Conservation (phyloP, 805 yeast species). For the Wickerhamomyces bovis region DNA sequence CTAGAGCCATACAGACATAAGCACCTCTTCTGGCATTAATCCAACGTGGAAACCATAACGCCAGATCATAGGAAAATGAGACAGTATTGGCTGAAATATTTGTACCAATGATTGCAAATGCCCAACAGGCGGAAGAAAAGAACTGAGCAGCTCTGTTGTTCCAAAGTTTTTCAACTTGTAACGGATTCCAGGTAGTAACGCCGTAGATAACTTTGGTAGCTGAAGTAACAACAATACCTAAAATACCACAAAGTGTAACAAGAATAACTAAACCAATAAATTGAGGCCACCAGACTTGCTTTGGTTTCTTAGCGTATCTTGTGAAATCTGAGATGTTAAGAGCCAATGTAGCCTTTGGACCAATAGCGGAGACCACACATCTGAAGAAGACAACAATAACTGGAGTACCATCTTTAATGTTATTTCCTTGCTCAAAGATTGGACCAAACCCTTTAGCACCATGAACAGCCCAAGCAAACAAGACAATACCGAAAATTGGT, state of each 20-base stretch:
- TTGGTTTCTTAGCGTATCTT: conserved; percentile 28
- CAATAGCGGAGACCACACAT: conserved; percentile 27
- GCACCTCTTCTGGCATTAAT: conserved; percentile 57
- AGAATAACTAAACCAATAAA: conserved; percentile 26
- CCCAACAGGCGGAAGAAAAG: conserved; percentile 18
- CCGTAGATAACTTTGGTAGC: conserved; percentile 33
- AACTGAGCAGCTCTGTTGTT: conserved; percentile 22
- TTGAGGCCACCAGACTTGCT: conserved; percentile 27
- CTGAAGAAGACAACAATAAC: conserved; percentile 20
- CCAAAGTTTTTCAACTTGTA: conserved; percentile 32
- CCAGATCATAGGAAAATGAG: conserved; percentile 52
- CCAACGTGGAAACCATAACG: conserved; percentile 51
- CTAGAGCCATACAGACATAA: conserved; percentile 60
- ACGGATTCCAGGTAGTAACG: conserved; percentile 39
- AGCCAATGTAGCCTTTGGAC: conserved; percentile 32
- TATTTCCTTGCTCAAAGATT: conserved; percentile 16
- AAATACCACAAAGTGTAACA: conserved; percentile 25
- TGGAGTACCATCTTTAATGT: conserved; percentile 21
- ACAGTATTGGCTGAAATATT: conserved; percentile 66
- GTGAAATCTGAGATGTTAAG: conserved; percentile 35
- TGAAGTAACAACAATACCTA: conserved; percentile 30
- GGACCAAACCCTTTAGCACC: conserved; percentile 25
- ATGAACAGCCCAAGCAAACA: conserved; percentile 28
- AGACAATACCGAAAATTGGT: conserved; percentile 27
- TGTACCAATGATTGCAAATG: conserved; percentile 45